Percentiles rank a stretch among this genome's conserved stretches.
Conservation (phyloP, 2,329 filamentous ascomycete species). For the Raffaelea deltoideospora region DNA sequence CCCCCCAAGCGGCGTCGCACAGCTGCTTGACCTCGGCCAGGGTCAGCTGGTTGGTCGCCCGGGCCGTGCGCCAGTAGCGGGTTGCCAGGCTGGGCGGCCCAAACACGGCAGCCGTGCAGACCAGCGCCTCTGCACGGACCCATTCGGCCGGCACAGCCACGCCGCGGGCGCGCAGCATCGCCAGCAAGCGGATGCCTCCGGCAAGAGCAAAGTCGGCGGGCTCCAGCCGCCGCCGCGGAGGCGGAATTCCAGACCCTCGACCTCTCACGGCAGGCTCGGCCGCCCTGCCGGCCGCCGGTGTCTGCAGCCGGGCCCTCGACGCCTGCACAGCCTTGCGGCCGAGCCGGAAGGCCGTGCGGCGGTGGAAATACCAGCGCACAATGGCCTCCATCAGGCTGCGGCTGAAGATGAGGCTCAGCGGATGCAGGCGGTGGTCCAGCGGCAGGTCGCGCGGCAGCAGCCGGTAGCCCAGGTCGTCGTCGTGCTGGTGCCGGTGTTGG, state of each 20-base stretch:
- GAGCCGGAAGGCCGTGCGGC: slow-evolving; percentile 13
- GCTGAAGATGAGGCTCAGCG: slow-evolving; percentile 30
- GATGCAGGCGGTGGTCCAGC: slow-evolving; percentile 25
- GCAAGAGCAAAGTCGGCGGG: slow-evolving; percentile 14
- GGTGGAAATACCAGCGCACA: slow-evolving; percentile 26
- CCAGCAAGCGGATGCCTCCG: slow-evolving; percentile 18
- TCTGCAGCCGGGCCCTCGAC: neutral
- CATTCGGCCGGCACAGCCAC: slow-evolving; percentile 11
- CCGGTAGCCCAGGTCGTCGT: slow-evolving; percentile 17
- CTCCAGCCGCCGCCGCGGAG: neutral
- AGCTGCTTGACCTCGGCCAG: slow-evolving; percentile 18
- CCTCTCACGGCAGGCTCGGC: too few species aligned
- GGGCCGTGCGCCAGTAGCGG: slow-evolving; percentile 9
- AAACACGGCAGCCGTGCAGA: slow-evolving; percentile 19
- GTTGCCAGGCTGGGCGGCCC: slow-evolving; percentile 12
- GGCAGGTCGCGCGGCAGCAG: slow-evolving; percentile 26
- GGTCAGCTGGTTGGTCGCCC: slow-evolving; percentile 12
- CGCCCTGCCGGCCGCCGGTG: neutral
- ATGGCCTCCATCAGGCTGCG: slow-evolving; percentile 3
- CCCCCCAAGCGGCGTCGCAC: slow-evolving; percentile 22
- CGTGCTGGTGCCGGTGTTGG: too few species aligned
- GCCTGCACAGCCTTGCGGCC: neutral
- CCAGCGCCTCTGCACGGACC: slow-evolving; percentile 14
- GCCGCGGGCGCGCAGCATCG: slow-evolving; percentile 17
- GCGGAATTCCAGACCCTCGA: too few species aligned